Conservation (phyloP, 192 early-diverging fungal species). For the Phlyctochytrium arcticum region DNA sequence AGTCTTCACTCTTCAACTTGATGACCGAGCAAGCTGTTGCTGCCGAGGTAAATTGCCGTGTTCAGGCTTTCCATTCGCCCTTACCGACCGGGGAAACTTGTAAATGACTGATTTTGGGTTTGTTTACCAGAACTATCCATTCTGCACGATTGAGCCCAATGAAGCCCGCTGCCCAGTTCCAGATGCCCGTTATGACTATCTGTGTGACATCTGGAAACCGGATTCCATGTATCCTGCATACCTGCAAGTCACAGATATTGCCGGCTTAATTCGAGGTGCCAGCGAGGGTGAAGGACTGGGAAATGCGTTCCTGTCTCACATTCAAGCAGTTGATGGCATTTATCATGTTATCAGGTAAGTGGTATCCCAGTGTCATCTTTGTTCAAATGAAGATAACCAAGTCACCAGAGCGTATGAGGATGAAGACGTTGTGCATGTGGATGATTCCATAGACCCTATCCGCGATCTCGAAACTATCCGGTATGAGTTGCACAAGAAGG, state of each 20-base stretch:
- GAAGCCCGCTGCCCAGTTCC: slow-evolving; percentile 86
- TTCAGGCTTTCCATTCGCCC: slow-evolving; percentile 73
- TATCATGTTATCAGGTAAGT: slow-evolving; percentile 47
- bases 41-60: slow-evolving; percentile 63
- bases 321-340: slow-evolving; percentile 59
- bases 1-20: slow-evolving; percentile 49
- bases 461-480: slow-evolving; percentile 95
- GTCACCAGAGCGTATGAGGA: slow-evolving; percentile 92
- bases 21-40: slow-evolving; percentile 35
- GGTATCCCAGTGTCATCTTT: no score
- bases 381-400: no score
- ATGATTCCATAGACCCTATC: slow-evolving; percentile 64
- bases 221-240: slow-evolving; percentile 62
- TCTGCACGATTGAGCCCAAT: slow-evolving; percentile 83
- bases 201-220: slow-evolving; percentile 58
- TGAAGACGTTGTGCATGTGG: slow-evolving; percentile 85
- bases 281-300: slow-evolving; percentile 58
- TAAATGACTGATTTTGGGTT: background rate
- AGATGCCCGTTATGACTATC: slow-evolving; percentile 82
- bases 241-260: slow-evolving; percentile 95
- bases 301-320: slow-evolving; percentile 94
- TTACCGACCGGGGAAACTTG: no score
- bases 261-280: slow-evolving; percentile 88
- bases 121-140: slow-evolving; percentile 82
- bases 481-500: slow-evolving; percentile 92